phyloP scores from a whole-genome alignment of 352 stramenopile species.

The Phytophthora syringae region DNA sequence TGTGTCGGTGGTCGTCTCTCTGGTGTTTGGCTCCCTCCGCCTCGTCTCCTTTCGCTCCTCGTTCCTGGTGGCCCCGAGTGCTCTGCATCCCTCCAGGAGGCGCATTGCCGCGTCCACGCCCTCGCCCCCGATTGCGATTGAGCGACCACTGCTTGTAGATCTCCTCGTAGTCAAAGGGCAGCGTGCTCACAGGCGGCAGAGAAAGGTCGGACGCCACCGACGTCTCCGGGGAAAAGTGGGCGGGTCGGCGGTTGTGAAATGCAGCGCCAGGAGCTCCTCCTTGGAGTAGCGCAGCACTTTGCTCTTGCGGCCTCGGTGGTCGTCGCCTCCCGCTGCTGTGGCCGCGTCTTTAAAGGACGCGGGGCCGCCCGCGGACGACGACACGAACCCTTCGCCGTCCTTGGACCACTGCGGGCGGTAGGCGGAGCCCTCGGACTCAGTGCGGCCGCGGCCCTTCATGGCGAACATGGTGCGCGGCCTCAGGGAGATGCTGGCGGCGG shows the following conservation, averaged over 20 bases:
- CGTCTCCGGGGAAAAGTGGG: conserved; percentile 70
- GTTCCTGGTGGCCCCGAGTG: conserved; percentile 46
- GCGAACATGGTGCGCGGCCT: conserved; percentile 89
- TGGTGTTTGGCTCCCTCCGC: conserved; percentile 49
- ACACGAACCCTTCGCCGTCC: conserved; percentile 86
- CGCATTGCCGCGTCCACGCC: conserved; percentile 62
- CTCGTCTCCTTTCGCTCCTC: conserved; percentile 59
- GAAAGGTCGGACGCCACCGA: conserved; percentile 68
- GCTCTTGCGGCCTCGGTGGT: conserved; percentile 58
- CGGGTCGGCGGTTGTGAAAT: conserved; percentile 58
- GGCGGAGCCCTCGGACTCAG: conserved; percentile 67
- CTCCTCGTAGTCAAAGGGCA: conserved; percentile 89
- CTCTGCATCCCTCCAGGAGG: conserved; percentile 29
- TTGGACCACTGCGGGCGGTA: conserved; percentile 90
- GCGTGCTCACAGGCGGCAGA: conserved; percentile 69
- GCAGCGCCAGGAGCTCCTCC: conserved; percentile 80
- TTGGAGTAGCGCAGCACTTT: conserved; percentile 88
- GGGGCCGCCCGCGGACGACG: conserved; percentile 29
- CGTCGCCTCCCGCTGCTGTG: conserved; percentile 42
- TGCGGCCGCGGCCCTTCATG: conserved; percentile 82
- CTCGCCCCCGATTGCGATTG: conserved; percentile 81
- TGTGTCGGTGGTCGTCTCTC: conserved; percentile 38
- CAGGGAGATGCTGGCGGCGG: conserved; percentile 59
- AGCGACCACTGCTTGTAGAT: conserved; percentile 89
- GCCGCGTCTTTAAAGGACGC: conserved; percentile 49